Conservation (phyloP, 441 rosid genomes). For the Pelargonium cotyledonis region DNA sequence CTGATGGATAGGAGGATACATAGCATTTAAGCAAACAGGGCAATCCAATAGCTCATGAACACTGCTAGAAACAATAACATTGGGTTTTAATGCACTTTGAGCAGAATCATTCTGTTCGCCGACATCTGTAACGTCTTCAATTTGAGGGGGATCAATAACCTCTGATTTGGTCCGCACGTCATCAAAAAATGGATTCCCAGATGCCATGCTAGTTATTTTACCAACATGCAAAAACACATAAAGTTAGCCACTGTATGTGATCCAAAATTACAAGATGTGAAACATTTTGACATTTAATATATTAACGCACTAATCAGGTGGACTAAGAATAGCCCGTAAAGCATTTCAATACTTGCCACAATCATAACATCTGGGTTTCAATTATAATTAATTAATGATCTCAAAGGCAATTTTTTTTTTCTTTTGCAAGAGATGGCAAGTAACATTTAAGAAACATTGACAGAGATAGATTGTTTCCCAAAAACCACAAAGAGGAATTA, state of each 20-base stretch:
- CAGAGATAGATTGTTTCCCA: neutral
- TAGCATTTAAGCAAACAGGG: slow-evolving; percentile 59
- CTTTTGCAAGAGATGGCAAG: neutral
- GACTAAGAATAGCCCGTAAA: no score
- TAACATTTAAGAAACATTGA: neutral
- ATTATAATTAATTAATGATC: no score
- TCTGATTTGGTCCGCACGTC: slow-evolving; percentile 53
- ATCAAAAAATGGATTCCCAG: slow-evolving; percentile 47
- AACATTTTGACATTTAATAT: no score
- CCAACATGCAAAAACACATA: no score
- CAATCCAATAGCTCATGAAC: slow-evolving; percentile 79
- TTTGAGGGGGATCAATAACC: slow-evolving; percentile 55
- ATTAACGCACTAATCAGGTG: no score
- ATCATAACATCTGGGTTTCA: no score
- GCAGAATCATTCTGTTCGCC: slow-evolving; percentile 49
- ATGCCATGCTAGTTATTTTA: no score
- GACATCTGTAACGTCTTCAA: slow-evolving; percentile 42
- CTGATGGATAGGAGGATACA: slow-evolving; percentile 92
- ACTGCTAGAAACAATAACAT: slow-evolving; percentile 43
- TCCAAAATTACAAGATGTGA: no score
- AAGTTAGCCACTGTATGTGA: neutral
- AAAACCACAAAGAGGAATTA: neutral
- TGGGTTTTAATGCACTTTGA: slow-evolving; percentile 46
- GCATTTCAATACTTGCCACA: no score
- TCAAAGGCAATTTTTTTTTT: no score